These are phyloP conservation scores for Graphiopsis chlorocephala DNA, from an alignment of 2,329 filamentous ascomycete species.

Conservation along the genomic window DNA sequence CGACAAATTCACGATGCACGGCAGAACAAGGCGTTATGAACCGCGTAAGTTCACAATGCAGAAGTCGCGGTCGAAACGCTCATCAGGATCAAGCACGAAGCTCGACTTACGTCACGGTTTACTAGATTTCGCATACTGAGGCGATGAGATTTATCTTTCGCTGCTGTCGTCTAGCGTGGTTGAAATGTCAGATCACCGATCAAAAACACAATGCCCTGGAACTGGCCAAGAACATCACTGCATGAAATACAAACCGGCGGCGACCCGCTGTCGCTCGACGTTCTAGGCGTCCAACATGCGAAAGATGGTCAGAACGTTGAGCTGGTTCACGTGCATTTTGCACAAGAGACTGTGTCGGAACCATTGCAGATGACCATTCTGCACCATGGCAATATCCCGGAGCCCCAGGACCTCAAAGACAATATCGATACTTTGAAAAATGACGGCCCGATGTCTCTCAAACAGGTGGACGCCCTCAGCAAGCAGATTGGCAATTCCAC, in stretches of 20 bases:
- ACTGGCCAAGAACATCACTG: constrained; percentile 9
- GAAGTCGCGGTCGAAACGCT: neutral
- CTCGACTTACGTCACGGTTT: neutral
- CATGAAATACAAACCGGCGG: constrained; percentile 1
- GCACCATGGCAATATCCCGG: neutral
- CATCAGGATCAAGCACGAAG: neutral
- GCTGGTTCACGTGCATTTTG: constrained; percentile 9
- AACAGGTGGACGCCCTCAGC: neutral
- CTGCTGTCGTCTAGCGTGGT: neutral
- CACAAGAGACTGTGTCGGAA: neutral
- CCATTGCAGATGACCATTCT: constrained; percentile 1
- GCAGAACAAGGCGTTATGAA: neutral
- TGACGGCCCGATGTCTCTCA: neutral
- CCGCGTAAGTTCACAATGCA: neutral
- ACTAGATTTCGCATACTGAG: neutral
- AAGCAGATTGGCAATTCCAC: neutral
- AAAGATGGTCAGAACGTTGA: neutral
- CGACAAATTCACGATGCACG: neutral
- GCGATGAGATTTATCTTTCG: neutral
- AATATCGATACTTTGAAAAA: neutral
- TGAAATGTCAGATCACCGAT: neutral
- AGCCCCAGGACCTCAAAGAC: constrained; percentile 1
- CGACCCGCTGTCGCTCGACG: constrained; percentile 6
- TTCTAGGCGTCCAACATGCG: constrained; percentile 7
- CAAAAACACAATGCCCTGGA: constrained; percentile 5